These are phyloP conservation scores for Bipolaris cookei DNA, from an alignment of 2,329 filamentous ascomycete species.

Conservation along the genomic window DNA sequence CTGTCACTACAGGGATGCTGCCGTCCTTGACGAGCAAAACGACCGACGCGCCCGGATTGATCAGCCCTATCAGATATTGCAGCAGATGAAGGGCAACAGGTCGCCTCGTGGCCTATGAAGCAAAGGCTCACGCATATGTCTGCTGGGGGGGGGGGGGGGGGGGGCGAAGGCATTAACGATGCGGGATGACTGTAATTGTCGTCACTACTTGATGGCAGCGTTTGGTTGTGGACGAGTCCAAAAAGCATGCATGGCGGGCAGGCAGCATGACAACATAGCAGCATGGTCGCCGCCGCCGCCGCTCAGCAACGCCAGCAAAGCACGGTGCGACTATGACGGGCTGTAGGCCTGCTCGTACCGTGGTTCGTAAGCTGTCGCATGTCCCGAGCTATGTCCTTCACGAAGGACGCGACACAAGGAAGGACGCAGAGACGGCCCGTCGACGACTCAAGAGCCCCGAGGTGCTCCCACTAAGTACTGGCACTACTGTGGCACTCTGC, in stretches of 20 bases:
- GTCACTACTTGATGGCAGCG: conserved; percentile 4
- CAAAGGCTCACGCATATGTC: background rate
- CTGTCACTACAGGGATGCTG: conserved; percentile 22
- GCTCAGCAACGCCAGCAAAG: conserved; percentile 3
- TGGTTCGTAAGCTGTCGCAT: conserved; percentile 26
- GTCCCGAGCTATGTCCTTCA: conserved; percentile 18
- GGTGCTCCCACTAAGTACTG: conserved; percentile 19
- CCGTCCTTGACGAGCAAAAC: conserved; percentile 21
- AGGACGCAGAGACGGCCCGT: conserved; percentile 30
- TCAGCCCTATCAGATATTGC: conserved; percentile 43
- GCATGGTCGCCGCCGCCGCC: background rate
- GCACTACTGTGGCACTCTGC: conserved; percentile 12
- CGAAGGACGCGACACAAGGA: conserved; percentile 22
- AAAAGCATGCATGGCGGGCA: background rate
- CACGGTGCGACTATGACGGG: conserved; percentile 8
- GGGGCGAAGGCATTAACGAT: conserved; percentile 21
- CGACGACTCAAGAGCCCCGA: conserved; percentile 31
- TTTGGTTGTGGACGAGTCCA: background rate
- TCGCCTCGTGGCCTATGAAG: conserved; percentile 22
- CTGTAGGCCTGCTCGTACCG: conserved; percentile 28
- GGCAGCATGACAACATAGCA: background rate
- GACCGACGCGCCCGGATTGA: conserved; percentile 38
- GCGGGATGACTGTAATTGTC: conserved; percentile 23
- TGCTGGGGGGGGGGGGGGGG: background rate
- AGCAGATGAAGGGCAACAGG: conserved; percentile 22